Evolutionary conservation across 2,329 filamentous ascomycete species (phyloP), one percentile per base, ranked within the genome.

Genomic region (Talaromyces sp.): DNA sequence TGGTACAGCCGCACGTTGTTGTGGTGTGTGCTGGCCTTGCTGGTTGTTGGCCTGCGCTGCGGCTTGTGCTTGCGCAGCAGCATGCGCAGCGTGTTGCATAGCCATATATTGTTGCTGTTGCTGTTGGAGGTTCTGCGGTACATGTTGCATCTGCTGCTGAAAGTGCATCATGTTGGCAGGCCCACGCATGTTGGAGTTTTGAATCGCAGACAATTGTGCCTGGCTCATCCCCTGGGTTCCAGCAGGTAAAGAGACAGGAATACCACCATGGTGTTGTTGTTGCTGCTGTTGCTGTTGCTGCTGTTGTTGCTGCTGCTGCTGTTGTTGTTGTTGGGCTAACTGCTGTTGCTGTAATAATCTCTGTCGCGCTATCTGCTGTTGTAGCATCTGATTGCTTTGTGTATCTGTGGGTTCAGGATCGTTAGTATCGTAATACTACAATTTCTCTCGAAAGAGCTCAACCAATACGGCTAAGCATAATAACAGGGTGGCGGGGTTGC

Each of bases 311-410:
- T 56, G 56, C 18, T 67, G 65, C 30, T 67, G 66, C 27, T 66
- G 66, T 47, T 68, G 69, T 36, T 72, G 69, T 44, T 76, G 75
- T 40, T 71, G 69, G 18, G 76, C 70, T 7, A 73, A 68, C 51
- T 66, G 66, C 28, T 66, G 70, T 12, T 74, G 68, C 10, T 73
- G 72, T 5, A 68, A 65, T 56, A 70, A 68, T 63, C 70, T 66
- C n/a, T 59, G 65, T 47, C 67, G 68, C 30, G 28, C 28, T n/a
- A 30, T 40, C 28, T 57, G 56, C 40, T 80, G 79, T 58, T 82
- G 80, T 56, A 79, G 67, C 64, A 82, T 73, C 66, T 82, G 78
- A 28, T 76, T 76, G 60, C 79, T 79, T 59, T 74, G 75, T 62
- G 76, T 75, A 77, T 67, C 54, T 61, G 23, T 16, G 33, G n/a